Percentiles rank a stretch among this genome's conserved stretches.
phyloP scores from a whole-genome alignment of 2,329 filamentous ascomycete species.

The Akanthomyces lecanii region DNA sequence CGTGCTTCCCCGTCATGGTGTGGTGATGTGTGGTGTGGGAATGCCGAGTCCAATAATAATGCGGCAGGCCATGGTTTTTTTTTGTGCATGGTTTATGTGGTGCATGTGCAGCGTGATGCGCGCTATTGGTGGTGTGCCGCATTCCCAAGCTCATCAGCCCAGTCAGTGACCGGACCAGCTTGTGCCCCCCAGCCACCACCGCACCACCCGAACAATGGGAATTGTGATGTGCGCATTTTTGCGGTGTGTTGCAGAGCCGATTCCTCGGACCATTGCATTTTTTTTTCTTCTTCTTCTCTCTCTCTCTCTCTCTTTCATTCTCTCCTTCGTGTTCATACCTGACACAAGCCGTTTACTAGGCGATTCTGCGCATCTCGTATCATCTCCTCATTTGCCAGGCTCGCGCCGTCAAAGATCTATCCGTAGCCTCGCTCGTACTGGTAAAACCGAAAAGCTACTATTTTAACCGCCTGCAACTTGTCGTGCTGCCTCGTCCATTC shows the following conservation, averaged over 20 bases:
- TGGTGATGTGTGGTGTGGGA: background rate
- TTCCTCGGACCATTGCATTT: background rate
- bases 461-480: too few relatives aligned
- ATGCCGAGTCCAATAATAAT: background rate
- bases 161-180: background rate
- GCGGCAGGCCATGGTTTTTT: background rate
- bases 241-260: background rate
- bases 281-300: too few relatives aligned
- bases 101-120: background rate
- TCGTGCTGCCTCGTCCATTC: background rate
- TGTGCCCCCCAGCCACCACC: background rate
- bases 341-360: too few relatives aligned
- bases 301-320: too few relatives aligned
- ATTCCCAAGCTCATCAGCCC: conserved; percentile 1
- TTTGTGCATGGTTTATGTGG: background rate
- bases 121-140: background rate
- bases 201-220: conserved; percentile 4
- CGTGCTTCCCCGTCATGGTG: background rate
- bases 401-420: too few relatives aligned
- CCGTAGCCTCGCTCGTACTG: too few relatives aligned
- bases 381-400: too few relatives aligned
- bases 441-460: too few relatives aligned
- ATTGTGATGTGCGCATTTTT: conserved; percentile 5
- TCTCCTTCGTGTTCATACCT: background rate
- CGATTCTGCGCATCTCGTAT: too few relatives aligned